Base-by-base conservation (phyloP, 495 filamentous ascomycete species). In the Usnea hakonensis region DNA sequence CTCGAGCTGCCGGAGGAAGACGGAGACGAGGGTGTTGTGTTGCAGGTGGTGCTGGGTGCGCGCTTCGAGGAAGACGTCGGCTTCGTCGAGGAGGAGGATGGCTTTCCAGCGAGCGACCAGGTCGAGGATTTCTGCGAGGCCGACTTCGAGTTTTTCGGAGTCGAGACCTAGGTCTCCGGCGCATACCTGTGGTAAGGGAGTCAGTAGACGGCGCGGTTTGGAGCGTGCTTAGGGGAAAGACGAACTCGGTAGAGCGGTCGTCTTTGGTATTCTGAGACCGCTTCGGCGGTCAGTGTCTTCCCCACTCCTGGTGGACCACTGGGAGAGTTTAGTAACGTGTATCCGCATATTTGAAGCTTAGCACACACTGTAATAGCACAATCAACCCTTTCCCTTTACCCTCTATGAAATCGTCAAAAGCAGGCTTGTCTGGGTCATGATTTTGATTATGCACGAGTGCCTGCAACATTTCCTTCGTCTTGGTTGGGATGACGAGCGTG, bases 1-100 rank as follows among this genome's bases (percentile, higher is more conserved):
- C 61, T 85, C 83, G 0, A 85, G 69, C 0, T 72, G 66, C 9
- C 83, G 71, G 0, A 85, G 72, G 63, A 85, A 85, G 44, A 83
- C 64, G 4, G 78, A 78, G 13, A 81, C 78, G 21, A 81, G 69
- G 33, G 71, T 73, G 62, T 81, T 79, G 7, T 76, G 71, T 41
- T 71, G 58, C 5, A 78, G 71, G 60, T 76, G 73, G 19, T 69
- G 62, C 6, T 68, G 59, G 37, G 59, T 67, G 11, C 77, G 74
- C 1, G 67, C 61, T 63, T 79, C 72, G 64, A 79, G 75, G 43
- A 79, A 80, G 5, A 78, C 73, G 61, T 80, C 78, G 10, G 77
- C 77, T 54, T 79, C 77, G 58, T 81, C 77, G 17, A 81, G 69
- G 19, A 79, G 71, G 0, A 79, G 69, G 41, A 79, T 73, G 16